Conservation (phyloP, 768 basidiomycete species). For the Amanita pallidorosea region DNA sequence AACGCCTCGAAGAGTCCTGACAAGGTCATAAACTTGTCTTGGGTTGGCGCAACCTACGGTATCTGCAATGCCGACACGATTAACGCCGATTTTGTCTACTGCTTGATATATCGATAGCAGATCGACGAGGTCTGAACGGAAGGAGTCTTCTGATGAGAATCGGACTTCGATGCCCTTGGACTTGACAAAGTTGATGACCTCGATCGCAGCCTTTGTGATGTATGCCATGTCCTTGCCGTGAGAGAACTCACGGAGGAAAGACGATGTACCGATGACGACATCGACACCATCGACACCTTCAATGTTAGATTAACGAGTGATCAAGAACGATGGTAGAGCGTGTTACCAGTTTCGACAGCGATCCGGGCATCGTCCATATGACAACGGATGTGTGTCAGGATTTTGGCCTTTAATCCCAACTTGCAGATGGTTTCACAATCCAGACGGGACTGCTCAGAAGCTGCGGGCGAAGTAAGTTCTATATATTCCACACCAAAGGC, state of each 20-base stretch:
- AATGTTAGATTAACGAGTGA: slow-evolving; percentile 5
- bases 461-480: slow-evolving; percentile 95
- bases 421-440: slow-evolving; percentile 99
- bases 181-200: slow-evolving; percentile 99
- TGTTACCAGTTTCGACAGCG: slow-evolving; percentile 90
- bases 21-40: slow-evolving; percentile 96
- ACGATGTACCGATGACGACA: slow-evolving; percentile 98
- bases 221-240: slow-evolving; percentile 99
- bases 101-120: slow-evolving; percentile 98
- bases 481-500: slow-evolving; percentile 99
- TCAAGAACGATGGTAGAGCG: not conserved
- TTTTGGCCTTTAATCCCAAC: slow-evolving; percentile 92
- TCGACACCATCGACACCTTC: slow-evolving; percentile 97
- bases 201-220: slow-evolving; percentile 98
- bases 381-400: slow-evolving; percentile 97
- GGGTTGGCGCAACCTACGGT: slow-evolving; percentile 99
- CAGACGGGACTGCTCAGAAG: slow-evolving; percentile 86
- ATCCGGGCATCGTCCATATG: slow-evolving; percentile 99
- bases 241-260: slow-evolving; percentile 98
- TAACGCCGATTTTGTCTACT: slow-evolving; percentile 98
- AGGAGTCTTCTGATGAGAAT: slow-evolving; percentile 99
- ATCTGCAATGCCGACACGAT: slow-evolving; percentile 97
- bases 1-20: slow-evolving; percentile 91
- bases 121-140: slow-evolving; percentile 99
- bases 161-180: slow-evolving; percentile 99